Evolutionary conservation across 805 yeast species (phyloP).

Genomic region (Metschnikowia matae): DNA sequence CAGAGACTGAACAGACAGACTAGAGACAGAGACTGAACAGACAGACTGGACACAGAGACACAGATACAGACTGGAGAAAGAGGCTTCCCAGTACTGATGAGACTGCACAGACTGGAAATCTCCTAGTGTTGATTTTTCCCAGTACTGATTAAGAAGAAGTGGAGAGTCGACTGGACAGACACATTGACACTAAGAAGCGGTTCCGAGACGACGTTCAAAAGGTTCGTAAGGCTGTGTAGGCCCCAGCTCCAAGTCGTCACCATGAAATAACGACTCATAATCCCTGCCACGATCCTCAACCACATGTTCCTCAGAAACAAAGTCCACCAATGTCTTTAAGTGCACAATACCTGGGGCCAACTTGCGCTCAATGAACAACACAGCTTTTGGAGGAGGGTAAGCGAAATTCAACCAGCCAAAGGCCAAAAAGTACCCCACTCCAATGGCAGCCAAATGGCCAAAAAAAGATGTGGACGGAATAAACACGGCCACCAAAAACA

Average conservation of each 20-base stretch:
- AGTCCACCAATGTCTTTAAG: slow-evolving; percentile 53
- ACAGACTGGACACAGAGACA: too few species aligned
- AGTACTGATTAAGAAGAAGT: too few species aligned
- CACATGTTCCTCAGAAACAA: slow-evolving; percentile 59
- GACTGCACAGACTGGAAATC: too few species aligned
- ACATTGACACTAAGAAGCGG: neutral
- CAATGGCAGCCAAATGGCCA: slow-evolving; percentile 68
- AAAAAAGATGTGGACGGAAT: slow-evolving; percentile 66
- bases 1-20: too few species aligned
- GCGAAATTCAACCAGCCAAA: slow-evolving; percentile 53
- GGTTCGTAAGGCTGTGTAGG: slow-evolving; percentile 8
- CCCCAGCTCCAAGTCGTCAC: slow-evolving; percentile 21
- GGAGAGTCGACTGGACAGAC: neutral
- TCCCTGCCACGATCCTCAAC: slow-evolving; percentile 38
- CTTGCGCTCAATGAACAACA: slow-evolving; percentile 61
- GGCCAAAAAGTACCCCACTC: slow-evolving; percentile 62
- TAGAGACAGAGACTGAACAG: too few species aligned
- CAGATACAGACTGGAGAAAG: too few species aligned
- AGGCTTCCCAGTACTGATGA: too few species aligned
- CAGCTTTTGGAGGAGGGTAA: slow-evolving; percentile 62
- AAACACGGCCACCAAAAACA: slow-evolving; percentile 47
- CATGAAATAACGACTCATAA: slow-evolving; percentile 26
- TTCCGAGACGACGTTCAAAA: slow-evolving; percentile 16
- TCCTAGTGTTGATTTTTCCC: too few species aligned
- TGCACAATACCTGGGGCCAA: slow-evolving; percentile 46